These are phyloP conservation scores for Phylloporus sp. DNA, from an alignment of 768 basidiomycete genomes.

Conservation along the genomic window DNA sequence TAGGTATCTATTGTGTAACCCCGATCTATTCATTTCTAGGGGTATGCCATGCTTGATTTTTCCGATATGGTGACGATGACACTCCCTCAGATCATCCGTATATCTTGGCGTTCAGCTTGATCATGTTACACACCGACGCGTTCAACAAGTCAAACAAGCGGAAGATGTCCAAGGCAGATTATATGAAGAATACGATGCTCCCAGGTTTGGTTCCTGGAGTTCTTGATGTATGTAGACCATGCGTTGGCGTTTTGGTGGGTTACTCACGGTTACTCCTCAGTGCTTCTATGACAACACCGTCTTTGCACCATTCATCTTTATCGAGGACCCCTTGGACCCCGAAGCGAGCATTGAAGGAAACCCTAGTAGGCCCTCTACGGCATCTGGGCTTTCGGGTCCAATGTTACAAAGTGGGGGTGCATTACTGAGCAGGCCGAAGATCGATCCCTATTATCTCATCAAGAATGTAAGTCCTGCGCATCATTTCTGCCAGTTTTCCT, in stretches of 20 bases:
- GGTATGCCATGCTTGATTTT: conserved; percentile 41
- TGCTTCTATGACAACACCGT: conserved; percentile 96
- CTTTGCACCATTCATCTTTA: conserved; percentile 93
- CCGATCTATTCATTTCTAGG: conserved; percentile 67
- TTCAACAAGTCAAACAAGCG: conserved; percentile 97
- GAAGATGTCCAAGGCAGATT: conserved; percentile 95
- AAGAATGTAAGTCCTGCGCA: conserved; percentile 50
- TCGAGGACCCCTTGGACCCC: conserved; percentile 81
- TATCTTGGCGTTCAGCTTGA: conserved; percentile 93
- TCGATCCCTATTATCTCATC: conserved; percentile 92
- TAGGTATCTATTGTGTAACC: conserved; percentile 80
- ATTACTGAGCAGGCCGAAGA: conserved; percentile 56
- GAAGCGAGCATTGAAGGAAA: conserved; percentile 44
- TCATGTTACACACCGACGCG: conserved; percentile 97
- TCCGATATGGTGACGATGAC: not conserved
- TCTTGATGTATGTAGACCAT: conserved; percentile 63
- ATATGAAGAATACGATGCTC: conserved; percentile 85
- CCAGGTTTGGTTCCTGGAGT: conserved; percentile 80
- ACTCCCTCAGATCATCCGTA: conserved; percentile 76
- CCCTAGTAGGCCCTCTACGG: conserved; percentile 37
- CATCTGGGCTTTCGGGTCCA: conserved; percentile 27
- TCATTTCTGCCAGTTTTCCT: conserved; percentile 1
- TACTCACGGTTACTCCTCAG: conserved; percentile 35
- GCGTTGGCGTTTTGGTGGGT: not conserved
- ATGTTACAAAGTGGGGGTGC: conserved; percentile 32